Conservation (phyloP, 2,329 filamentous ascomycete species). For the Chaetothyriales sp. region DNA sequence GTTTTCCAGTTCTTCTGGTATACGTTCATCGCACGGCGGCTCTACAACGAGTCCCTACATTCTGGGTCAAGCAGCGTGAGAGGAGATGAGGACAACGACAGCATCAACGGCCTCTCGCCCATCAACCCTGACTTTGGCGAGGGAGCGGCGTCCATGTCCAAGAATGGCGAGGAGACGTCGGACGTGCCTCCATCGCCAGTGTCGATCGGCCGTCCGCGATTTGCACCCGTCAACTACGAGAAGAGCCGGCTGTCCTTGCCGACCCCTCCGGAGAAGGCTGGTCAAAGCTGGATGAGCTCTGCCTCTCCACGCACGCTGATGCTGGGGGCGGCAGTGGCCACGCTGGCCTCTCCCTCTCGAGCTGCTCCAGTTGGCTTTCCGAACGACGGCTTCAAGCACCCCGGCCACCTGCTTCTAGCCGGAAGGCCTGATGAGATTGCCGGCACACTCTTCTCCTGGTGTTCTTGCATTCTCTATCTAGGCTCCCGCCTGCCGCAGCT, state of each 20-base stretch:
- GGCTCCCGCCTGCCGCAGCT: slow-evolving; percentile 50
- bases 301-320: slow-evolving; percentile 32
- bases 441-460: slow-evolving; percentile 43
- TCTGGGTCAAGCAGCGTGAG: slow-evolving; percentile 18
- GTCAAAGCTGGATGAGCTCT: slow-evolving; percentile 13
- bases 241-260: slow-evolving; percentile 2
- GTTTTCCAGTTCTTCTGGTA: slow-evolving; percentile 56
- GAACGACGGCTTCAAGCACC: slow-evolving; percentile 8
- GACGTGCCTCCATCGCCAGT: background rate
- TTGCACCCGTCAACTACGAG: slow-evolving; percentile 15
- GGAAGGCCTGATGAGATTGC: slow-evolving; percentile 28
- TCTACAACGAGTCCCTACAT: slow-evolving; percentile 23
- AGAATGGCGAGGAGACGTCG: slow-evolving; percentile 2
- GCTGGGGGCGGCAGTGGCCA: slow-evolving; percentile 32
- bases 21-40: slow-evolving; percentile 40
- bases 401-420: slow-evolving; percentile 17
- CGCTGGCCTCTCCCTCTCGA: slow-evolving; percentile 29
- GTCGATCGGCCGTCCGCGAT: slow-evolving; percentile 8
- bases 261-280: slow-evolving; percentile 4
- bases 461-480: slow-evolving; percentile 44
- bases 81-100: slow-evolving; percentile 19
- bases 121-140: slow-evolving; percentile 21
- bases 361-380: slow-evolving; percentile 21
- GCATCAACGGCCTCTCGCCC: slow-evolving; percentile 27
- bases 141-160: slow-evolving; percentile 7